Evolutionary conservation across 1,139 yeast species (phyloP), one percentile per base, ranked within the genome.

Genomic region (Pichia sp.): DNA sequence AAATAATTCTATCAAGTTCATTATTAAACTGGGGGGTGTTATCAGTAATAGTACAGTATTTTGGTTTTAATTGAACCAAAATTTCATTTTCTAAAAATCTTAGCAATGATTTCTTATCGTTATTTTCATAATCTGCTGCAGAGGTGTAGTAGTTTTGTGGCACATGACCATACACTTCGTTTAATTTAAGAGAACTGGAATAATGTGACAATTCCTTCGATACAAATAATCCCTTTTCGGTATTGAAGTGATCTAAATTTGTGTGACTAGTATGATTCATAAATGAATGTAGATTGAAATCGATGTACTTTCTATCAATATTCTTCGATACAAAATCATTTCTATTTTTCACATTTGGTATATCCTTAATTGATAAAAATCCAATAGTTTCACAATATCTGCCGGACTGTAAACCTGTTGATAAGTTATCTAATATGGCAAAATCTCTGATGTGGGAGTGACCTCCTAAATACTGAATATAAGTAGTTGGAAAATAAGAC

Each of bases 381-480:
- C 98, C 98, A 20, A 86, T 76, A 0, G 97, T 90, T 63, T 92
- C 98, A 60, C 95, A 79, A 60, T 85, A 92, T 46, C 97, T 73
- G 0, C 98, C 98, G 59, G 96, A 85, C 66, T 90, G 95, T 26
- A 92, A 65, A 0, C 83, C 96, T 0, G 87, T 79, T 29, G 94
- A 77, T 47, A 69, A 70, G 1, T 70, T 67, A 62, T 92, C 98
- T 51, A 80, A 73, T 6, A 80, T 70, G 7, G 77, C 74, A 63
- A 83, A 90, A 66, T 92, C 97, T 53, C 98, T 73, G 36, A 92
- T 80, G 64, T 92, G 98, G 39, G 95, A 82, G 66, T 92, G 98
- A 0, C 97, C 98, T 1, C 97, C 97, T 64, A 92, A 82, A 61
- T 85, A 85, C 60, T 88, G 96, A 45, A 92, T 85, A 1, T 82